These are phyloP conservation scores for Yamadazyma akitaensis DNA, from an alignment of 805 yeast genomes.

Conservation along the genomic window DNA sequence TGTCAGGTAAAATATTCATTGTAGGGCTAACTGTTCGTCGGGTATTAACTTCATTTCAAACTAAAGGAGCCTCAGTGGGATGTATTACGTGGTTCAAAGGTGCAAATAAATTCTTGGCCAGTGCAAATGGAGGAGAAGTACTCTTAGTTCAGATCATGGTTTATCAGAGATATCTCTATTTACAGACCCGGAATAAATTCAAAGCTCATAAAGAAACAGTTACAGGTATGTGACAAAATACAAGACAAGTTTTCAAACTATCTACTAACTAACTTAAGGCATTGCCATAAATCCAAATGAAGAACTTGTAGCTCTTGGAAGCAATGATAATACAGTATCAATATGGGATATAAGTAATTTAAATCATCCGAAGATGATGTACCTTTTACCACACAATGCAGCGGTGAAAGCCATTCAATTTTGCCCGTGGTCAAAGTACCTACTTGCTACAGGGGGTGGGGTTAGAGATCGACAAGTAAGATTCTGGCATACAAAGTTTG, in stretches of 20 bases:
- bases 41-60: background rate
- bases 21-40: slow-evolving; percentile 11
- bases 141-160: slow-evolving; percentile 32
- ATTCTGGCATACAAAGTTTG: slow-evolving; percentile 84
- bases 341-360: slow-evolving; percentile 63
- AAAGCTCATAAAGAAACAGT: slow-evolving; percentile 18
- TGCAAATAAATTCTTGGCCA: slow-evolving; percentile 47
- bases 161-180: background rate
- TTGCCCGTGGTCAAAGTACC: slow-evolving; percentile 83
- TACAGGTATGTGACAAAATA: background rate
- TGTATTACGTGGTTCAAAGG: slow-evolving; percentile 60
- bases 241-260: background rate
- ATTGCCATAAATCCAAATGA: slow-evolving; percentile 55
- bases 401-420: slow-evolving; percentile 89
- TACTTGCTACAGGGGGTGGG: slow-evolving; percentile 91
- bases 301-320: slow-evolving; percentile 71
- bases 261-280: slow-evolving; percentile 35
- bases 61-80: slow-evolving; percentile 16
- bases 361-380: slow-evolving; percentile 41
- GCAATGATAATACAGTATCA: slow-evolving; percentile 77
- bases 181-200: slow-evolving; percentile 16
- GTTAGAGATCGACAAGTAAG: slow-evolving; percentile 73
- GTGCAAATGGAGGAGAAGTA: slow-evolving; percentile 65
- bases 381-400: slow-evolving; percentile 63
- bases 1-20: slow-evolving; percentile 47